These are phyloP conservation scores for Botrytis porri DNA, from an alignment of 2,329 filamentous ascomycete species.

Conservation along the genomic window DNA sequence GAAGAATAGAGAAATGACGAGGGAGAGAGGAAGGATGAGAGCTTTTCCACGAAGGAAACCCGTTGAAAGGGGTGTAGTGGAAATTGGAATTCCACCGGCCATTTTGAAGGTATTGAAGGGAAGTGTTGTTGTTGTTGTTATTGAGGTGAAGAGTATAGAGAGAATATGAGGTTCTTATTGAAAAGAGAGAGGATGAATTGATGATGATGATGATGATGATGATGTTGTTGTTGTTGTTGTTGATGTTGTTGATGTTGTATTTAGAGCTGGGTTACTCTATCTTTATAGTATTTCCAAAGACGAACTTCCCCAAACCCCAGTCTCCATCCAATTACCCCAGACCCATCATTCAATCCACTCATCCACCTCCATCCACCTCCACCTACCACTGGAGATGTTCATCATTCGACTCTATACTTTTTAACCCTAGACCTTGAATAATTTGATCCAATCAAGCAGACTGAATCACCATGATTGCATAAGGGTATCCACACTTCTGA, in stretches of 20 bases:
- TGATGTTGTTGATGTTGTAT: not conserved
- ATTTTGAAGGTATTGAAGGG: constrained; percentile 33
- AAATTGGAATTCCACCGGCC: constrained; percentile 44
- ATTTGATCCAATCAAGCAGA: not conserved
- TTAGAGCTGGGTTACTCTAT: not conserved
- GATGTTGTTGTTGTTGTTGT: not conserved
- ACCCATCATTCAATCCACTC: not conserved
- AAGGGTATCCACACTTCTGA: not conserved
- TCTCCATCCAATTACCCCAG: not conserved
- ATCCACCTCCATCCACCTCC: not conserved
- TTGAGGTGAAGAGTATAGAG: not conserved
- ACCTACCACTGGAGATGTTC: not conserved
- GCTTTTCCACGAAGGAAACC: constrained; percentile 41
- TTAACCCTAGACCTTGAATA: not conserved
- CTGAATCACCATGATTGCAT: not conserved
- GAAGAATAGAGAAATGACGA: constrained; percentile 76
- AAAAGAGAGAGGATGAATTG: not conserved
- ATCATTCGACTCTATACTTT: not conserved
- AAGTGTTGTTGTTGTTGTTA: not conserved
- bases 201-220: not conserved
- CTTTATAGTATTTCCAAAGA: constrained; percentile 2
- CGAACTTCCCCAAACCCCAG: not conserved
- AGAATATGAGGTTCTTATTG: not conserved
- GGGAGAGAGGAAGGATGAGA: constrained; percentile 50
- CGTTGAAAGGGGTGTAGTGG: constrained; percentile 39